phyloP scores from a whole-genome alignment of 2,329 filamentous ascomycete species.

The Trichoderma endophyticum region DNA sequence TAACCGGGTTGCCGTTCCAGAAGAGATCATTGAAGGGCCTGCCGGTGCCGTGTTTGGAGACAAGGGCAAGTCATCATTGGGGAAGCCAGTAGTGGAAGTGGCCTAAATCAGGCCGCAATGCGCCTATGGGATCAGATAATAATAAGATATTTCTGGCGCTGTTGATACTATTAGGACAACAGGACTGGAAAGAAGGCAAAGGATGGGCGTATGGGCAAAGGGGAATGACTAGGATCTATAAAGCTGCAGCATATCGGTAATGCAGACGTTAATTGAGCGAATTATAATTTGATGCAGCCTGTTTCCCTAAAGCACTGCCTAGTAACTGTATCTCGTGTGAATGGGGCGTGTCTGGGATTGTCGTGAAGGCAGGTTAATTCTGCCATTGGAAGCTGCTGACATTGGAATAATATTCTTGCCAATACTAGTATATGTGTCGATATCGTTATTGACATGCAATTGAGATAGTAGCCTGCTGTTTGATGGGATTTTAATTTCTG shows the following conservation, averaged over 20 bases:
- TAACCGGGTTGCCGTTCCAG: conserved; percentile 60
- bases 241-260: neutral
- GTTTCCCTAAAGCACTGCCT: neutral
- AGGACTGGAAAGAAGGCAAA: neutral
- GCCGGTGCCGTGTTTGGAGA: conserved; percentile 55
- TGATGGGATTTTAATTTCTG: neutral
- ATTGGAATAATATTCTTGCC: neutral
- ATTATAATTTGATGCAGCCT: neutral
- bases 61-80: conserved; percentile 22
- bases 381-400: neutral
- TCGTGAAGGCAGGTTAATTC: neutral
- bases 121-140: neutral
- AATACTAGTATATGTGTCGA: neutral
- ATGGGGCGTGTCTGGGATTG: neutral
- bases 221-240: neutral
- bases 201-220: neutral
- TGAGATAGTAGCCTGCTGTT: neutral
- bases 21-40: conserved; percentile 64
- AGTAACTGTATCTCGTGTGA: neutral
- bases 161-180: neutral
- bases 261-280: neutral
- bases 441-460: neutral
- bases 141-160: neutral
- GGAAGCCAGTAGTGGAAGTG: conserved; percentile 57
- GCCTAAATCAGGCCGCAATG: conserved; percentile 29